Base-by-base conservation (phyloP, 257 asterid species). In the Nicotiana undulata region DNA sequence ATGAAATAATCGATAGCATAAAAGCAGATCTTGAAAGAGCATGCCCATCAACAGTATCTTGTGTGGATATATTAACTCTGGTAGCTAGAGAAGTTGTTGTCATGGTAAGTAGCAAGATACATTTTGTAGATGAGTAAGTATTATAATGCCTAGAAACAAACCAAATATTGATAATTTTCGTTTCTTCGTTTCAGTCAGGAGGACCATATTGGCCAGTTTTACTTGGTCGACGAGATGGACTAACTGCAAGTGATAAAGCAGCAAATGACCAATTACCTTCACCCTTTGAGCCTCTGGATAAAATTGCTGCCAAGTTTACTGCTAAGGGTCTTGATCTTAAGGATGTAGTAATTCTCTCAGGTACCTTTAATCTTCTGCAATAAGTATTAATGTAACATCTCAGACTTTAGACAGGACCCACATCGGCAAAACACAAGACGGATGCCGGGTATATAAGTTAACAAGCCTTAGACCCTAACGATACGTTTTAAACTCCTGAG, bases 341-440 rank as follows among this genome's bases (percentile, higher is more conserved):
- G 85, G 98, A 94, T 80, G 58, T 90, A 86, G 98, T 90, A 0
- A 97, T 86, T 63, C 89, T 92, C 32, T 94, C 97, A 76, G 98
- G 98, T 92, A 81, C 32, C 11, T 68, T 68, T 37, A 20, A 40
- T 68, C 76, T 20, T 68, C 29, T 40, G 40, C 0, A 29, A 29
- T 29, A 29, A 29, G 32, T 29, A 29, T 29, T 26, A 26, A 26
- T 26, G 28, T 26, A 26, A 26, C 28, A 26, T 1, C 28, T 1
- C 28, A 26, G 1, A 26, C 28, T 26, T 26, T 26, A 26, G 1
- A 26, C 28, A 26, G 28, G 28, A 1, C 28, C 28, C 28, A 26
- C 1, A 26, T 0, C 1, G 28, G 28, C 28, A 26, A 26, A 26
- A 26, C 28, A 26, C 28, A 0, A 26, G 28, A 26, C 0, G 28